A percentile compares a stretch with the other conserved stretches of the same genome.
These are phyloP conservation scores for Fusarium graminum DNA, from an alignment of 2,329 filamentous ascomycete species.

Conservation along the genomic window DNA sequence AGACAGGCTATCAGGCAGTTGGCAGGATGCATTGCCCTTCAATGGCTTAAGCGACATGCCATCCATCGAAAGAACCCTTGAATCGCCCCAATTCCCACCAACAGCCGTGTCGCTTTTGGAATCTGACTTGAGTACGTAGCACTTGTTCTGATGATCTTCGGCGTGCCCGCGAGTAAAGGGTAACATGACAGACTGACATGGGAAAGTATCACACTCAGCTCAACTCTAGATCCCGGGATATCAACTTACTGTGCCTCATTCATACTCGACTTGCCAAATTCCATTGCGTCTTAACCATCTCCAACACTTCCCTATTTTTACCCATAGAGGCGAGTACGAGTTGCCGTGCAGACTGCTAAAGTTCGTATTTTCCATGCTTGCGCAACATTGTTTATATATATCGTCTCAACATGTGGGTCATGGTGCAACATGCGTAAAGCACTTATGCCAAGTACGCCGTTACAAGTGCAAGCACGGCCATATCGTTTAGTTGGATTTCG, in stretches of 20 bases:
- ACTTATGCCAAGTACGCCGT: conserved; percentile 25
- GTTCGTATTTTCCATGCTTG: conserved; percentile 22
- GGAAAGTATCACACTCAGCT: conserved; percentile 13
- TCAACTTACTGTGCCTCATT: conserved; percentile 29
- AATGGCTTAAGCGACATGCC: conserved; percentile 33
- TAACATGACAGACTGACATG: conserved; percentile 8
- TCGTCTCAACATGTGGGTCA: conserved; percentile 15
- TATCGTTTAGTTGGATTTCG: neutral
- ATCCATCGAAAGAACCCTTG: conserved; percentile 33
- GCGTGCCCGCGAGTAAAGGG: conserved; percentile 12
- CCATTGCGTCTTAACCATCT: no score
- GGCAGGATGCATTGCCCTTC: conserved; percentile 21
- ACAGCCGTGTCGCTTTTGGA: conserved; percentile 36
- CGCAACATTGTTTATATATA: conserved; percentile 9
- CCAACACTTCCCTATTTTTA: no score
- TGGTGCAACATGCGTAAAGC: conserved; percentile 18
- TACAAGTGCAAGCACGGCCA: conserved; percentile 1
- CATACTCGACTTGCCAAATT: conserved; percentile 5
- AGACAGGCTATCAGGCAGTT: neutral
- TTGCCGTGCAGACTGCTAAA: conserved; percentile 3
- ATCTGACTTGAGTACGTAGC: conserved; percentile 35
- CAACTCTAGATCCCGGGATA: conserved; percentile 13
- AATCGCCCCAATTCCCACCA: conserved; percentile 23
- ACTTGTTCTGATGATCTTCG: conserved; percentile 35
- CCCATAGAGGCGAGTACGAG: conserved; percentile 1